A percentile compares a stretch with the other conserved stretches of the same genome.
Conservation (phyloP, 257 asterid species). For the Solanum habrochaites region DNA sequence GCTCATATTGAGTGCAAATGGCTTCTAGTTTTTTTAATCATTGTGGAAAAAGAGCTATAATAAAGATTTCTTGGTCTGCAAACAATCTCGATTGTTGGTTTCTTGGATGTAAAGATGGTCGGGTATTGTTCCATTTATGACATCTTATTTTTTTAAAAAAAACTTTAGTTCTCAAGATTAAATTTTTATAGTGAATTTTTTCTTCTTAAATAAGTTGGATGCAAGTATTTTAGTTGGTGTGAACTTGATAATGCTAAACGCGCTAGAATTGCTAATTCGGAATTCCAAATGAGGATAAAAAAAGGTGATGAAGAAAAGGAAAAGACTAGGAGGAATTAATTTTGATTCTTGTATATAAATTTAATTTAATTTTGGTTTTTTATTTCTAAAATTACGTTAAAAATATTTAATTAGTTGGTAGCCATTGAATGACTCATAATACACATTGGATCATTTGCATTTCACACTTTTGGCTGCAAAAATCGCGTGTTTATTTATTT, state of each 20-base stretch:
- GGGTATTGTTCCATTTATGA: neutral
- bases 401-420: too few relatives aligned
- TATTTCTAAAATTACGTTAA: too few relatives aligned
- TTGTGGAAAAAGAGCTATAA: neutral
- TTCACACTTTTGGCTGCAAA: too few relatives aligned
- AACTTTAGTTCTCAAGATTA: neutral
- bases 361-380: too few relatives aligned
- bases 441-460: too few relatives aligned
- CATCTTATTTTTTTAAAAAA: neutral
- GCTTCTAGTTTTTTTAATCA: neutral
- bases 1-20: neutral
- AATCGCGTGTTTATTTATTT: too few relatives aligned
- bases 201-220: too few relatives aligned
- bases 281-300: neutral
- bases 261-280: too few relatives aligned
- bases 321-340: neutral
- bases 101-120: neutral
- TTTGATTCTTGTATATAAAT: too few relatives aligned
- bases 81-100: neutral
- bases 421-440: too few relatives aligned
- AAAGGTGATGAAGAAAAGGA: neutral
- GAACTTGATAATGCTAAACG: too few relatives aligned
- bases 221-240: too few relatives aligned
- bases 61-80: neutral
- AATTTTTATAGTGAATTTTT: neutral